Evolutionary conservation across 2,329 filamentous ascomycete species (phyloP).

Genomic region (Aspergillus sclerotialis): DNA sequence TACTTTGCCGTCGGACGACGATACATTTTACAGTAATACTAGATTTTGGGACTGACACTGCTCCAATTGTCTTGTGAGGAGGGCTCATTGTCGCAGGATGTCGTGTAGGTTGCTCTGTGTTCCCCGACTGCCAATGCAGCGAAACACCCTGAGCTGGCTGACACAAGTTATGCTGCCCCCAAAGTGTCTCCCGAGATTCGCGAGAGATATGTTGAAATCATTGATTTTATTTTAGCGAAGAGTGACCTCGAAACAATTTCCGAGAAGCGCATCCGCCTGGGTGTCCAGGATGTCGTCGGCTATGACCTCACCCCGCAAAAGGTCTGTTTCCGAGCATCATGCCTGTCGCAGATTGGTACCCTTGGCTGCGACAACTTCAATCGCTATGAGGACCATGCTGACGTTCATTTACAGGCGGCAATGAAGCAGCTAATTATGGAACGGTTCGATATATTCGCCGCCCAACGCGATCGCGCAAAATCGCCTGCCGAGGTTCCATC

Average conservation of each 20-base stretch:
- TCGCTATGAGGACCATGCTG: constrained; percentile 6
- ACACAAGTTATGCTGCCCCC: constrained; percentile 11
- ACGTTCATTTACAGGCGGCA: constrained; percentile 45
- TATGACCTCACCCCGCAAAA: constrained; percentile 58
- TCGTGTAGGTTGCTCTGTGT: constrained; percentile 28
- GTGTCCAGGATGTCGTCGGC: constrained; percentile 53
- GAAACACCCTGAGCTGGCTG: too few species aligned
- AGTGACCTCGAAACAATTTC: constrained; percentile 60
- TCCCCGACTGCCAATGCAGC: constrained; percentile 15
- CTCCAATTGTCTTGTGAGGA: constrained; percentile 5
- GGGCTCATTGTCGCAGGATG: constrained; percentile 21
- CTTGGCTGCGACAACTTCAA: constrained; percentile 1
- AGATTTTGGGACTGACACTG: constrained; percentile 5
- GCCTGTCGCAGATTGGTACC: constrained; percentile 6
- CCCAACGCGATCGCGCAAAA: constrained; percentile 32
- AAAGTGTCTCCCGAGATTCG: constrained; percentile 45
- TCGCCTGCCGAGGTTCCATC: constrained; percentile 20
- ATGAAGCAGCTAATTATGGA: constrained; percentile 67
- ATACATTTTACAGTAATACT: neutral
- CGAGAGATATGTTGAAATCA: constrained; percentile 50
- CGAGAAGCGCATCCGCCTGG: constrained; percentile 59
- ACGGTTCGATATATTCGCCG: constrained; percentile 63
- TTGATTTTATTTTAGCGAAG: constrained; percentile 54
- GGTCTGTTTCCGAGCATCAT: constrained; percentile 34
- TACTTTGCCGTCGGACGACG: neutral